phyloP scores from a whole-genome alignment of 768 basidiomycete species.

The Mycena maculata region DNA sequence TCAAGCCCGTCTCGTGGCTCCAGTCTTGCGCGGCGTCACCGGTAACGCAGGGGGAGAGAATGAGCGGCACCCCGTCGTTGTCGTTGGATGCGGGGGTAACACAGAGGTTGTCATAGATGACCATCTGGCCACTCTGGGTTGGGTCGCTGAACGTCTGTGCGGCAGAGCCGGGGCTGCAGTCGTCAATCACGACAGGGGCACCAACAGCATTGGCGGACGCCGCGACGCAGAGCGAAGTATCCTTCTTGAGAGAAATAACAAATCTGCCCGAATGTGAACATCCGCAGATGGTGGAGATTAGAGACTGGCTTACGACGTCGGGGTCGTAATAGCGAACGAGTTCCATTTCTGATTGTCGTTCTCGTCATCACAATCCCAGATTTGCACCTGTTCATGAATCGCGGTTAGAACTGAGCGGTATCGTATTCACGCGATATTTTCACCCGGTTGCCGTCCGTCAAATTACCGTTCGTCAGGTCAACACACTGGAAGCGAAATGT shows the following conservation, averaged over 20 bases:
- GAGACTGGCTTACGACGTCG: constrained; percentile 2
- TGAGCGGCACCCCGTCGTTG: neutral
- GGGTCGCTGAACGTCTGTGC: constrained; percentile 4
- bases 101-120: constrained; percentile 7
- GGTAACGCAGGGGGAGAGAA: neutral
- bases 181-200: constrained; percentile 13
- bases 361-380: constrained; percentile 23
- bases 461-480: constrained; percentile 25
- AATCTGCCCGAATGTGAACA: neutral
- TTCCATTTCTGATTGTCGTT: constrained; percentile 29
- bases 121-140: neutral
- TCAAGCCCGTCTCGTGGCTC: neutral
- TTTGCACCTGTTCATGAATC: constrained; percentile 12
- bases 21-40: neutral
- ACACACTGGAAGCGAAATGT: constrained; percentile 13
- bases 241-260: constrained; percentile 9
- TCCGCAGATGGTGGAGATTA: too few species aligned
- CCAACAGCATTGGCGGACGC: constrained; percentile 7
- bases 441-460: constrained; percentile 19
- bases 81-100: neutral
- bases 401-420: neutral
- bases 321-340: neutral
- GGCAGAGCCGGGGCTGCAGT: constrained; percentile 4
- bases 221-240: constrained; percentile 20
- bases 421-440: neutral